These are phyloP conservation scores for Copromyces sp. DNA, from an alignment of 495 filamentous ascomycete genomes.

Conservation along the genomic window DNA sequence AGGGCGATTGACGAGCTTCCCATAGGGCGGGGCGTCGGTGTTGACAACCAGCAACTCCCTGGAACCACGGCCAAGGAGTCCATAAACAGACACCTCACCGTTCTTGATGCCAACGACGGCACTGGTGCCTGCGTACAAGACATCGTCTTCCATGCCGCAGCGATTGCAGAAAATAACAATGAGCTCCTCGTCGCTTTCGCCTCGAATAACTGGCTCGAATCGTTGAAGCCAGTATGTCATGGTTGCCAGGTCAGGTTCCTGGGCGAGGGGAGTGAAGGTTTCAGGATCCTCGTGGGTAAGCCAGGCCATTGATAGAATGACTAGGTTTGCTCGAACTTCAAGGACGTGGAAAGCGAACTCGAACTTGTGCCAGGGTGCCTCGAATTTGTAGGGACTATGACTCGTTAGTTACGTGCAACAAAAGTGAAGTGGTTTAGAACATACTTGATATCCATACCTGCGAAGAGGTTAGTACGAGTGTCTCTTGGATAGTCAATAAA, in stretches of 20 bases:
- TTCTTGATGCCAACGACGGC: slow-evolving; percentile 65
- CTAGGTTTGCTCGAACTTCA: slow-evolving; percentile 52
- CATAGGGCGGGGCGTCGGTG: slow-evolving; percentile 29
- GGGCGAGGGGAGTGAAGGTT: slow-evolving; percentile 29
- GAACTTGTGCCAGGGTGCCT: slow-evolving; percentile 64
- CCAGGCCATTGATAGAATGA: slow-evolving; percentile 87
- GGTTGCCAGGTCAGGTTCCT: slow-evolving; percentile 67
- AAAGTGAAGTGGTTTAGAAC: neutral
- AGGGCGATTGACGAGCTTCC: slow-evolving; percentile 16
- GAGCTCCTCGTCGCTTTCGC: slow-evolving; percentile 47
- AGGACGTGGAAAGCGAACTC: slow-evolving; percentile 77
- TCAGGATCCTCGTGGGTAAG: slow-evolving; percentile 48
- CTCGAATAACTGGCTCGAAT: slow-evolving; percentile 59
- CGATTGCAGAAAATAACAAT: slow-evolving; percentile 82
- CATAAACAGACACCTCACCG: slow-evolving; percentile 57
- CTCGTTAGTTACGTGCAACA: neutral
- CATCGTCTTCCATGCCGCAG: slow-evolving; percentile 58
- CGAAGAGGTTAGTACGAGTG: slow-evolving; percentile 1
- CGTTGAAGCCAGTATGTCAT: slow-evolving; percentile 80
- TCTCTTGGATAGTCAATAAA: neutral
- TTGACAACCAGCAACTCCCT: slow-evolving; percentile 59
- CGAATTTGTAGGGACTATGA: slow-evolving; percentile 42
- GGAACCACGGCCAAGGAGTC: slow-evolving; percentile 51
- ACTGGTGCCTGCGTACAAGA: slow-evolving; percentile 80
- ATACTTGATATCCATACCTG: slow-evolving; percentile 62